Evolutionary conservation across 2,329 filamentous ascomycete species (phyloP).

Genomic region (Colletotrichum musae): DNA sequence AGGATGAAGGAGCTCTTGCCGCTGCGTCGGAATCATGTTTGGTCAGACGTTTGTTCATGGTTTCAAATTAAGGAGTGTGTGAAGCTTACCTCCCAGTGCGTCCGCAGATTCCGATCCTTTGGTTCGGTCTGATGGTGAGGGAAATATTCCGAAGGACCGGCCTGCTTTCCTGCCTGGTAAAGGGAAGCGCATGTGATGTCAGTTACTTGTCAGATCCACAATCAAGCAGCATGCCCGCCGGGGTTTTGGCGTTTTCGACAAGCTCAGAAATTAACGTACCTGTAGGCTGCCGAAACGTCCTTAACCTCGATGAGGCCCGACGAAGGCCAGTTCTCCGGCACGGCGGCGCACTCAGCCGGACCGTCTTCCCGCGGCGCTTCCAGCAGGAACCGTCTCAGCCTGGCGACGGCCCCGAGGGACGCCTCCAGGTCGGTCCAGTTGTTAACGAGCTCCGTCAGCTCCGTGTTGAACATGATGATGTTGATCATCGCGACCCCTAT

Average conservation of each 20-base stretch:
- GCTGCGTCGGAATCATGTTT: constrained; percentile 37
- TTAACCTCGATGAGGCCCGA: constrained; percentile 36
- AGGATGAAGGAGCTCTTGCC: constrained; percentile 44
- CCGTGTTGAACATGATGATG: not conserved
- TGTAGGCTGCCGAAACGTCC: constrained; percentile 35
- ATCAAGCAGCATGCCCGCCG: not conserved
- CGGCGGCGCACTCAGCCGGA: not conserved
- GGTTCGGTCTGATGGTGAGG: constrained; percentile 47
- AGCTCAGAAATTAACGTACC: constrained; percentile 3
- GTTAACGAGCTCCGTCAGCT: not conserved
- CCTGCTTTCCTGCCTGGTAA: not conserved
- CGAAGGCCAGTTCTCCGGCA: constrained; percentile 35
- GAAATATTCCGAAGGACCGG: constrained; percentile 36
- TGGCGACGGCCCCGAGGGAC: constrained; percentile 46
- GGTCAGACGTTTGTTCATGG: not conserved
- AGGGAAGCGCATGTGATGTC: not conserved
- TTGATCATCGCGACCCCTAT: not conserved
- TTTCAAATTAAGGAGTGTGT: not conserved
- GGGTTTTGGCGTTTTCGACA: not conserved
- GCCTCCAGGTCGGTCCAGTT: constrained; percentile 49
- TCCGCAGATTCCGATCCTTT: constrained; percentile 53
- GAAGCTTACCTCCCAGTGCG: constrained; percentile 49
- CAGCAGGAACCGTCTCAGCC: constrained; percentile 47
- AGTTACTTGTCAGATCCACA: not conserved
- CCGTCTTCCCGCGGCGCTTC: constrained; percentile 47